Evolutionary conservation across 495 filamentous ascomycete species (phyloP).

Genomic region (Aspergillus saccharolyticus): DNA sequence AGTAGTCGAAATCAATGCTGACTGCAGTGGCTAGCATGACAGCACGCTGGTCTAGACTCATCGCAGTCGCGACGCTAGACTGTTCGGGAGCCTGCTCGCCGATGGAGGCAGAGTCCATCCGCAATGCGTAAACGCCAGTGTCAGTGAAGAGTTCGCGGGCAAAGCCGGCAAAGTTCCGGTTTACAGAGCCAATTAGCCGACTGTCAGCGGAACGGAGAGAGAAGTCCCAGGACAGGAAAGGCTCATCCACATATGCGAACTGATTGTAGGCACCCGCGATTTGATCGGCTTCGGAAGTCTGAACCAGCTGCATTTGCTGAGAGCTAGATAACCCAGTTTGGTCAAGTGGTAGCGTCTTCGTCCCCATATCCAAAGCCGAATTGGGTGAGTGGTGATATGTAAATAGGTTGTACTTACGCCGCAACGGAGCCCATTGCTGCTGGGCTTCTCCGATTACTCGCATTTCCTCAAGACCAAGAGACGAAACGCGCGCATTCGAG

Average conservation of each 20-base stretch:
- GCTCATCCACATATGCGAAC: conserved; percentile 60
- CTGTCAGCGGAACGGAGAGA: conserved; percentile 45
- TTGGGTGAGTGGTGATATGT: conserved; percentile 41
- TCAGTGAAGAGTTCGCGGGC: conserved; percentile 69
- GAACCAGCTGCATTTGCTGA: conserved; percentile 43
- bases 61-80: conserved; percentile 32
- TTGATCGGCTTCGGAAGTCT: conserved; percentile 22
- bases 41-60: conserved; percentile 68
- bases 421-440: conserved; percentile 61
- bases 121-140: conserved; percentile 62
- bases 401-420: conserved; percentile 66
- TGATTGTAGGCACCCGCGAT: conserved; percentile 49
- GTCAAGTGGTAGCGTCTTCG: conserved; percentile 34
- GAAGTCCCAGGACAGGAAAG: conserved; percentile 56
- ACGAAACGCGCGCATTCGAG: conserved; percentile 47
- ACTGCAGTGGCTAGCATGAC: conserved; percentile 70
- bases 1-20: conserved; percentile 69
- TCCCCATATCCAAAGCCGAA: conserved; percentile 34
- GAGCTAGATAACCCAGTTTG: conserved; percentile 43
- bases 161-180: conserved; percentile 64
- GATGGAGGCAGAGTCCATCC: conserved; percentile 60
- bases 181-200: conserved; percentile 55
- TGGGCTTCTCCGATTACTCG: conserved; percentile 64
- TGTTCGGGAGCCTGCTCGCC: conserved; percentile 31
- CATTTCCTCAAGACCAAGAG: conserved; percentile 51